Percentiles rank a stretch among this genome's conserved stretches.
Conservation (phyloP, 768 basidiomycete genomes). For the Panellus pusillus region DNA sequence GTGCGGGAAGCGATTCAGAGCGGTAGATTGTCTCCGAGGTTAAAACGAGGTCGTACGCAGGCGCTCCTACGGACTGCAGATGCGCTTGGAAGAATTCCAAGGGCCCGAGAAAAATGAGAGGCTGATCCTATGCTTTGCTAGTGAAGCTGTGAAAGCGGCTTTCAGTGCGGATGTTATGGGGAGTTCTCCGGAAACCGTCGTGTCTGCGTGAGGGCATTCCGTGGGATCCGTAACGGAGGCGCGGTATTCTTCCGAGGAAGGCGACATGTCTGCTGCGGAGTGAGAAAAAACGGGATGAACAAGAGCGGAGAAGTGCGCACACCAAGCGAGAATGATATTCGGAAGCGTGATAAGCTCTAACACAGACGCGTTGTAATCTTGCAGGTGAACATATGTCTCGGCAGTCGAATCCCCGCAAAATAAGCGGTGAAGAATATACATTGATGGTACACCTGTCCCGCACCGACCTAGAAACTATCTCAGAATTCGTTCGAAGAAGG, state of each 20-base stretch:
- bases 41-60: constrained; percentile 67
- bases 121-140: constrained; percentile 52
- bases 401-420: constrained; percentile 38
- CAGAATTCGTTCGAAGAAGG: too few species aligned
- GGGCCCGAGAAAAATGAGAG: constrained; percentile 81
- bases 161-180: constrained; percentile 66
- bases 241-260: constrained; percentile 53
- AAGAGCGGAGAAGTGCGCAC: constrained; percentile 43
- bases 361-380: constrained; percentile 89
- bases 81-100: constrained; percentile 59
- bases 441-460: constrained; percentile 84
- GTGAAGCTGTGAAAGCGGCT: constrained; percentile 60
- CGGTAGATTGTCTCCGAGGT: constrained; percentile 95
- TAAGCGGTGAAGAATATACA: constrained; percentile 67
- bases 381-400: constrained; percentile 67
- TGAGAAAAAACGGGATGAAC: background rate
- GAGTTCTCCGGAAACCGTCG: constrained; percentile 53
- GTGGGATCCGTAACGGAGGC: constrained; percentile 23
- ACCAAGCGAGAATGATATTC: constrained; percentile 80
- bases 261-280: constrained; percentile 54
- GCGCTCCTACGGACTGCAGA: constrained; percentile 28
- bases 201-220: constrained; percentile 33
- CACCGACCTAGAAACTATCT: constrained; percentile 67
- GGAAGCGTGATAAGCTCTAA: constrained; percentile 77
- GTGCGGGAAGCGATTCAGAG: constrained; percentile 55